A percentile compares a stretch with the other conserved stretches of the same genome.
Conservation (phyloP, 108 stramenopile genomes). For the Skeletonema costatum region DNA sequence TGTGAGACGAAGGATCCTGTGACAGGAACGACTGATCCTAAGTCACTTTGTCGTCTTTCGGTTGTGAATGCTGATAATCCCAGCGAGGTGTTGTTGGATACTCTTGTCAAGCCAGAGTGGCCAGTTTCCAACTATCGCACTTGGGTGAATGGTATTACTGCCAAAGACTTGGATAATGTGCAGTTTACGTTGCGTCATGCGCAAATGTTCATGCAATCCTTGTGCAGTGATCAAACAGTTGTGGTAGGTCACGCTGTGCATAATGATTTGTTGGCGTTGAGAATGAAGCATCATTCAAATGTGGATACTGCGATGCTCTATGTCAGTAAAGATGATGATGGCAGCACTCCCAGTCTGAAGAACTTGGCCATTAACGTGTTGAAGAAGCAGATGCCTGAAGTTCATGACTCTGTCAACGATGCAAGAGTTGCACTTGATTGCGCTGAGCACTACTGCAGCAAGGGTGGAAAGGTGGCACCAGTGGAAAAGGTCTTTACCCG, state of each 20-base stretch:
- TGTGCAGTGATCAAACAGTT: constrained; percentile 92
- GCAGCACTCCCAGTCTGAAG: constrained; percentile 66
- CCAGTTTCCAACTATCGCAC: constrained; percentile 91
- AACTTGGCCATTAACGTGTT: constrained; percentile 68
- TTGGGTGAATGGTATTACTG: constrained; percentile 89
- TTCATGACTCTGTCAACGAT: constrained; percentile 89
- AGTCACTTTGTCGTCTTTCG: constrained; percentile 90
- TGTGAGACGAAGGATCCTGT: constrained; percentile 93
- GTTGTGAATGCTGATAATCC: constrained; percentile 90
- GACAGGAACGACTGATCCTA: constrained; percentile 68
- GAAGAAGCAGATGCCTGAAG: constrained; percentile 74
- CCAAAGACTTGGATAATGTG: constrained; percentile 78
- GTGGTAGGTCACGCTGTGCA: constrained; percentile 93
- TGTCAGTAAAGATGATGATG: constrained; percentile 47
- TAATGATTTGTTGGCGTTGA: constrained; percentile 89
- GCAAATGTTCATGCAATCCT: constrained; percentile 91
- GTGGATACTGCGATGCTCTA: constrained; percentile 92
- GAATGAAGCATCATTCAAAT: constrained; percentile 80
- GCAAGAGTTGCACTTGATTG: constrained; percentile 72
- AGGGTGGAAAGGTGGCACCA: constrained; percentile 59
- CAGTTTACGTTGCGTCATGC: constrained; percentile 93
- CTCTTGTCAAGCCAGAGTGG: constrained; percentile 91
- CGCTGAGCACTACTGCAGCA: constrained; percentile 47
- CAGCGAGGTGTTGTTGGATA: constrained; percentile 88
- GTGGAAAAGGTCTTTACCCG: constrained; percentile 54